Conservation (phyloP, 129 eudicot species). For the Lactuca saligna region DNA sequence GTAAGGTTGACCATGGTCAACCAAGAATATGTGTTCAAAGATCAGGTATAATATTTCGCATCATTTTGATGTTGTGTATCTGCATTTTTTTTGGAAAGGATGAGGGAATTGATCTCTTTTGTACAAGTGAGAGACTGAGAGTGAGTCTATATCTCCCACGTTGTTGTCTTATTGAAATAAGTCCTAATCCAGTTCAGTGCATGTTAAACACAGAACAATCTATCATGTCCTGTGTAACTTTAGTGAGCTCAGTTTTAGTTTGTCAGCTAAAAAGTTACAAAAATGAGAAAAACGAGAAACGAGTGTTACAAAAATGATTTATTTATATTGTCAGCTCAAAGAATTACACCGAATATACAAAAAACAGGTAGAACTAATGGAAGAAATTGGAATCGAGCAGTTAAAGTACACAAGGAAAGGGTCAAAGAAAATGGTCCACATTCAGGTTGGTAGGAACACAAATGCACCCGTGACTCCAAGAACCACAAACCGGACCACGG, state of each 20-base stretch:
- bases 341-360: constrained; percentile 7
- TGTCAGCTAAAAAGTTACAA: no score
- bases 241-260: no score
- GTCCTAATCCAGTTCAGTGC: not conserved
- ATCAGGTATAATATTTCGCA: constrained; percentile 14
- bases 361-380: not conserved
- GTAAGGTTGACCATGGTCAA: constrained; percentile 11
- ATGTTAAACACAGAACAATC: not conserved
- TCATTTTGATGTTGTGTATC: not conserved
- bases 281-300: not conserved
- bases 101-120: not conserved
- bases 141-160: no score
- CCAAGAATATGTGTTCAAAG: constrained; percentile 1
- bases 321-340: constrained; percentile 7
- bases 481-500: constrained; percentile 4
- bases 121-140: no score
- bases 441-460: not conserved
- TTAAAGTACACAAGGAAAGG: not conserved
- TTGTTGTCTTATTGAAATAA: no score
- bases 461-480: constrained; percentile 9
- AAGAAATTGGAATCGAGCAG: not conserved
- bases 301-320: not conserved
- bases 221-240: no score
- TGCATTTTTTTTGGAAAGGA: not conserved
- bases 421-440: not conserved